Conservation (phyloP, 2,329 filamentous ascomycete species). For the Trichoderma endophyticum region DNA sequence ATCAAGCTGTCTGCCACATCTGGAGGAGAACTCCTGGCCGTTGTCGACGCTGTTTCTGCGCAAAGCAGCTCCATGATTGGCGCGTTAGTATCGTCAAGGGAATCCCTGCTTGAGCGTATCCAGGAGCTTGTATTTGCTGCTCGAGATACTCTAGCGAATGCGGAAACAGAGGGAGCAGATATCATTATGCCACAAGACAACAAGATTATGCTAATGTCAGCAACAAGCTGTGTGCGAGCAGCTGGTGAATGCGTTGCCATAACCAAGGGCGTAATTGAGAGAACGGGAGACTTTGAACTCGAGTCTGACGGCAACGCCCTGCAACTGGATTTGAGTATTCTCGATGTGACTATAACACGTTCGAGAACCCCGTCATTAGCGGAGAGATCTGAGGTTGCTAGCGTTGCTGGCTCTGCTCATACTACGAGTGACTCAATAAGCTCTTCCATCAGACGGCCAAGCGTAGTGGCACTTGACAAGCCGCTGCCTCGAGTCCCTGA, state of each 20-base stretch:
- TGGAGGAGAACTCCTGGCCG: conserved; percentile 72
- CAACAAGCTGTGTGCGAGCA: conserved; percentile 82
- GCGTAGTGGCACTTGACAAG: conserved; percentile 57
- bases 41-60: conserved; percentile 78
- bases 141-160: conserved; percentile 70
- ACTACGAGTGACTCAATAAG: conserved; percentile 37
- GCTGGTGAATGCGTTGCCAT: conserved; percentile 90
- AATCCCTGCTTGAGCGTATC: conserved; percentile 75
- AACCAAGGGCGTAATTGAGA: conserved; percentile 79
- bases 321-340: conserved; percentile 53
- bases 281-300: conserved; percentile 87
- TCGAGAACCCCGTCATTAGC: conserved; percentile 32
- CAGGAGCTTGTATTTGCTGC: conserved; percentile 78
- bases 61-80: conserved; percentile 69
- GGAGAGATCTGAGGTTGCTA: conserved; percentile 37
- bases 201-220: conserved; percentile 69
- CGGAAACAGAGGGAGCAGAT: conserved; percentile 68
- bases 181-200: conserved; percentile 79
- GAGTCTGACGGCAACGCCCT: conserved; percentile 62
- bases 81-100: conserved; percentile 64
- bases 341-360: conserved; percentile 43
- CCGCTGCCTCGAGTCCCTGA: conserved; percentile 63
- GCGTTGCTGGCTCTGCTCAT: conserved; percentile 39
- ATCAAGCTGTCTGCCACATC: conserved; percentile 81
- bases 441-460: conserved; percentile 37